phyloP scores from a whole-genome alignment of 352 stramenopile species.

The Phytophthora fragariaefolia region DNA sequence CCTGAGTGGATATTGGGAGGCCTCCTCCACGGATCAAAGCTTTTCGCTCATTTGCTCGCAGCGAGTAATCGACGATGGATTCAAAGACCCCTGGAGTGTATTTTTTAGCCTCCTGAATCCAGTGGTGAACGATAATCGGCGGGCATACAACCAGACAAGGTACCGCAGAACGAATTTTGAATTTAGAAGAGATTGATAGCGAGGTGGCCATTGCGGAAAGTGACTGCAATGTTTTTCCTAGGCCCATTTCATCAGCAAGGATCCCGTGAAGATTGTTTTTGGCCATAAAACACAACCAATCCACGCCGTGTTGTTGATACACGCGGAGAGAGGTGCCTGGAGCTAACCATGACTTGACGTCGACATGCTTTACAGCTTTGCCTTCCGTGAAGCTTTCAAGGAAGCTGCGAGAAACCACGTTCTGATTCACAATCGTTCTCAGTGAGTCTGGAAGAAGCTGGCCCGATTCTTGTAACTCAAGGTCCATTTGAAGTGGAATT shows the following conservation, averaged over 20 bases:
- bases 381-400: constrained; percentile 66
- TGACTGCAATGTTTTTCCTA: constrained; percentile 96
- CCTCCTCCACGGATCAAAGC: constrained; percentile 37
- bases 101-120: constrained; percentile 91
- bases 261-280: constrained; percentile 81
- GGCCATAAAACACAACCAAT: constrained; percentile 79
- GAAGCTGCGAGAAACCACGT: constrained; percentile 71
- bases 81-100: constrained; percentile 79
- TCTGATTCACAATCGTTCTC: constrained; percentile 46
- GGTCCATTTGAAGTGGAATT: constrained; percentile 81
- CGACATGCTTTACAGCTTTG: constrained; percentile 54
- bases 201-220: constrained; percentile 89
- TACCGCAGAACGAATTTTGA: neutral
- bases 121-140: constrained; percentile 95
- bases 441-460: constrained; percentile 19
- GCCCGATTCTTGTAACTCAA: constrained; percentile 25
- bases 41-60: constrained; percentile 54
- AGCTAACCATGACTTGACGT: constrained; percentile 44
- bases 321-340: constrained; percentile 46
- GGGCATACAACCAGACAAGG: constrained; percentile 93
- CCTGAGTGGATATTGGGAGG: constrained; percentile 9
- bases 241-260: constrained; percentile 90
- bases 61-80: constrained; percentile 81
- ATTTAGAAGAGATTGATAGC: constrained; percentile 27
- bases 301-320: constrained; percentile 84